Conservation (phyloP, 1,139 yeast species). For the Saccharomyces hybrid region DNA sequence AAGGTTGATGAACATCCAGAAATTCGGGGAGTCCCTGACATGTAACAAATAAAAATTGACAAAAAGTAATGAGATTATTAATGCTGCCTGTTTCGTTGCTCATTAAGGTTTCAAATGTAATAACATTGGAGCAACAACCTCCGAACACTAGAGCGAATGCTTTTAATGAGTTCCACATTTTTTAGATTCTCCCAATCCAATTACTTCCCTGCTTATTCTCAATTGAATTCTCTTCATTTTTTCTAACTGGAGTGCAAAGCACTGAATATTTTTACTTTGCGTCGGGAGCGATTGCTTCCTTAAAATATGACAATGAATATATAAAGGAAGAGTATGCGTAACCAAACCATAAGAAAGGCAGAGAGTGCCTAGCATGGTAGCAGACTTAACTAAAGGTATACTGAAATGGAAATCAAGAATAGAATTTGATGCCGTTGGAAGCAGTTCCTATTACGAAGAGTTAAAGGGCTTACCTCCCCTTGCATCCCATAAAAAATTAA, state of each 20-base stretch:
- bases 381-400: background rate
- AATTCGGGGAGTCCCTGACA: constrained; percentile 38
- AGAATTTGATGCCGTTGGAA: background rate
- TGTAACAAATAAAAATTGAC: constrained; percentile 52
- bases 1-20: constrained; percentile 28
- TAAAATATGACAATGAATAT: background rate
- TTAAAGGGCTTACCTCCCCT: background rate
- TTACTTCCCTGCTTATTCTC: background rate
- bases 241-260: background rate
- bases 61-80: constrained; percentile 51
- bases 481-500: constrained; percentile 4
- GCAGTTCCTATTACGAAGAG: background rate
- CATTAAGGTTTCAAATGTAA: constrained; percentile 51
- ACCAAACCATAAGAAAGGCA: background rate
- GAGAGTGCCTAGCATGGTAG: background rate
- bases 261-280: background rate
- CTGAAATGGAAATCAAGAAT: background rate
- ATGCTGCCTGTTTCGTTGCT: constrained; percentile 31
- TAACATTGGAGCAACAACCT: constrained; percentile 68
- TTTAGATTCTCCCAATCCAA: background rate
- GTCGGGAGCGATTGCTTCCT: background rate
- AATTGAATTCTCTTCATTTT: background rate
- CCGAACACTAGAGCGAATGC: constrained; percentile 46
- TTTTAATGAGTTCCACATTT: background rate
- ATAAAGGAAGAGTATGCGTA: background rate